Base-by-base conservation (phyloP, 805 yeast species). In the Saturnispora quitensis region DNA sequence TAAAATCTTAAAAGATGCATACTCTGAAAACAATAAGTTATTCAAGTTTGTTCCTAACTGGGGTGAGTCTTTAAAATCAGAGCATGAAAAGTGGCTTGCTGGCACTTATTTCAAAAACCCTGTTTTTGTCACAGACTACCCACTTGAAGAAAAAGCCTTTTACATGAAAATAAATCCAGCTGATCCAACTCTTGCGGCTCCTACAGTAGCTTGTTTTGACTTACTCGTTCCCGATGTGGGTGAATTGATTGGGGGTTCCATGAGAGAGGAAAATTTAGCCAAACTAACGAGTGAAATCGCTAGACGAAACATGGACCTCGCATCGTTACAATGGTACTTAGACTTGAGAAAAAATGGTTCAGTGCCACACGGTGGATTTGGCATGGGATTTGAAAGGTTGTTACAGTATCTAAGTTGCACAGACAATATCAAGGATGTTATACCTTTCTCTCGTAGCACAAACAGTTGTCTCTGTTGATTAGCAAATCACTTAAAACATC, bases 351-450 rank as follows among this genome's bases (percentile, higher is more conserved):
- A 71, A 55, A 82, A 85, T 58, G 98, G 97, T 0, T 71, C 86
- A 2, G 83, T 83, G 22, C 96, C 97, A 0, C 98, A 91, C 64
- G 99, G 99, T 46, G 99, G 99, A 0, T 93, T 85, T 68, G 99
- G 99, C 0, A 72, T 93, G 73, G 99, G 99, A 0, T 80, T 90
- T 58, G 99, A 93, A 65, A 72, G 99, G 54, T 68, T 93, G 31
- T 65, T 93, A 15, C 80, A 85, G 50, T 90, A 83, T 58, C 68
- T 89, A 51, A 74, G 82, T 7, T 89, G 82, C 3, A 73, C 84
- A 18, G 90, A 84, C 31, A 93, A 90, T 62, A 80, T 93, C 43
- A 76, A 86, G 58, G 99, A 93, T 60, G 86, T 86, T 8, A 82
- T 87, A 22, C 88, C 96, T 2, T 90, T 91, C 64, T 90, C 96